Evolutionary conservation across 1,139 yeast species (phyloP), one percentile per base, ranked within the genome.

Genomic region (Diutina mesorugosa): DNA sequence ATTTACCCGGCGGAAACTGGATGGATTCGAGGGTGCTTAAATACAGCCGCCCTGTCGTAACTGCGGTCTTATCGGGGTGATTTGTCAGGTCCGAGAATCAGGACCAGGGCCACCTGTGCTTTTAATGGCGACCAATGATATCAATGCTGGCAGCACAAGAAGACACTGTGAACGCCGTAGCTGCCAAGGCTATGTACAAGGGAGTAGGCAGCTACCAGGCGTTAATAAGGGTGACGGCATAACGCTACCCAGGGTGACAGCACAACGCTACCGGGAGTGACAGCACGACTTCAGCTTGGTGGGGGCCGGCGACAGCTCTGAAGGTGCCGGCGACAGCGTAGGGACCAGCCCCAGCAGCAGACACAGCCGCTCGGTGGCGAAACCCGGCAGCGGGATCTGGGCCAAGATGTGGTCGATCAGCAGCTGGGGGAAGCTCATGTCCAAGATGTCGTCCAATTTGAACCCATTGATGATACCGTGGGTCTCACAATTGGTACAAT

Each of bases 381-480:
- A 10, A 7, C 8, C 35, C 8, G 51, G 51, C 51, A 47, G 51
- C 32, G 51, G 51, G 35, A 47, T 47, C 14, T 47, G 51, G n/a
- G 21, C 32, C 14, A 47, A 29, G n/a, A 47, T 9, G 14, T 47
- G 51, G 10, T 47, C 51, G 51, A 47, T 47, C 32, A n/a, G 21
- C 10, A 32, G 9, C 26, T 47, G 51, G n/a, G 56, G 56, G 6
- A 45, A 21, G 29, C n/a, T 29, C 8, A 56, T 9, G 35, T 53
- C 56, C 55, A 62, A 62, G 12, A 62, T 26, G 30, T 80, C 83
- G 56, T 76, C 78, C 47, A 78, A 60, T 59, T 74, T 72, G 56
- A 74, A 64, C 1, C 85, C 85, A 60, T 79, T 71, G 16, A 77
- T 72, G 9, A 79, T 80, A 1, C 84, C 83, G 63, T 81, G 85